Evolutionary conservation across 257 asterid species (phyloP), one percentile per base, ranked within the genome.

Genomic region (Rubia yunnanensis): DNA sequence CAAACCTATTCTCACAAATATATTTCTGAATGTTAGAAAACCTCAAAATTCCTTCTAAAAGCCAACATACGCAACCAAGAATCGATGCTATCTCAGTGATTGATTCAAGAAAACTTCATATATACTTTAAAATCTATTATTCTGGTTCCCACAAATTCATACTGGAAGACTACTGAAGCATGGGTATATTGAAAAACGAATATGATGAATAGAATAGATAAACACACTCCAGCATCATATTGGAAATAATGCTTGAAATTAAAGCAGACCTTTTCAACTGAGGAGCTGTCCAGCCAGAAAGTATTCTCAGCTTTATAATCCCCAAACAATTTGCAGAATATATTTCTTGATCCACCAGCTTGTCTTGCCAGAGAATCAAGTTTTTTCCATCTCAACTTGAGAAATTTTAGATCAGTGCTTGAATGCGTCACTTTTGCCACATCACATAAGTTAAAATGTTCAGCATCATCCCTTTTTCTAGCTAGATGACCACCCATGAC

Each of bases 211-310:
- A 10, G 48, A 39, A 54, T 20, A 0, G 23, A 64, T 5, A 7
- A 35, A 46, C 24, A 7, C 44, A 41, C 32, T 32, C 17, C 24
- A 30, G 23, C 18, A 24, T 28, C 54, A 10, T n/a, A 18, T 5
- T 50, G 55, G 23, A 49, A 62, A 35, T 34, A 32, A 10, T 36
- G 6, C 31, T 24, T 11, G 52, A 17, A 56, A 57, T 55, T 68
- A 49, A 11, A 53, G 64, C 62, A 68, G 63, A 94, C 99, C 99
- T 82, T 90, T 76, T 94, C 97, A 24, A 76, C 83, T 13, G 97
- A 88, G 76, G 97, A 88, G 81, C 97, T 94, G 70, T 94, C 99
- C 75, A 94, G 81, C 99, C 99, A 94, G 77, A 90, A 94, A 17
- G 95, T 84, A 81, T 90, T 81, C 59, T 65, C 85, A 30, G 91